Conservation (phyloP, 306 rosid genomes). For the Malus sieversii region DNA sequence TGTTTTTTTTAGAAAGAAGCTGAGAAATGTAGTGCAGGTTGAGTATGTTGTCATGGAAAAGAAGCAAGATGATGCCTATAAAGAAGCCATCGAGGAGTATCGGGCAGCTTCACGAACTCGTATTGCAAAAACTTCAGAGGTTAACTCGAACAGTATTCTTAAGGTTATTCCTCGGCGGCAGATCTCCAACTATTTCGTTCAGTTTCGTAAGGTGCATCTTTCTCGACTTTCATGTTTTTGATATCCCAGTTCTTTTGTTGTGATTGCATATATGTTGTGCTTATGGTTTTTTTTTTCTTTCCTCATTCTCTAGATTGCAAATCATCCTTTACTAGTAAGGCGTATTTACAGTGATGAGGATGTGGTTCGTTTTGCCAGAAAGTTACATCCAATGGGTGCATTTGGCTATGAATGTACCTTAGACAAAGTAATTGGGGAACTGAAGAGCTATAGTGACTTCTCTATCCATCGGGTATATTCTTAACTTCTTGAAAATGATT, state of each 20-base stretch:
- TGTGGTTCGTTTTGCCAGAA: constrained; percentile 76
- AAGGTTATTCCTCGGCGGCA: constrained; percentile 68
- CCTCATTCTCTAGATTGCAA: constrained; percentile 64
- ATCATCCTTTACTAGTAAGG: constrained; percentile 93
- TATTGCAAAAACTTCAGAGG: constrained; percentile 39
- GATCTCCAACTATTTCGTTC: constrained; percentile 89
- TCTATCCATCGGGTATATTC: constrained; percentile 76
- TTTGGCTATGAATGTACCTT: constrained; percentile 91
- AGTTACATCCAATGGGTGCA: constrained; percentile 73
- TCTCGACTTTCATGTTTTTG: constrained; percentile 3
- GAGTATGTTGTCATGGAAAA: constrained; percentile 77
- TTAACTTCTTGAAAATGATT: neutral
- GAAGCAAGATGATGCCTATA: constrained; percentile 70
- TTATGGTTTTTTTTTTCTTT: constrained; percentile 5
- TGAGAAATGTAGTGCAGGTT: constrained; percentile 50
- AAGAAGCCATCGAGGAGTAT: constrained; percentile 86
- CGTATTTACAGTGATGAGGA: constrained; percentile 78
- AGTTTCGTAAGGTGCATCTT: constrained; percentile 79
- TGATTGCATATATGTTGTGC: neutral
- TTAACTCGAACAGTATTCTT: constrained; percentile 29
- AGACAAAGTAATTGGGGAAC: constrained; percentile 80
- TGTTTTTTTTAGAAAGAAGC: neutral
- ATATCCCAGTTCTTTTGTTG: neutral
- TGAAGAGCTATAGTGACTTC: constrained; percentile 76
- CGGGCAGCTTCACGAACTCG: constrained; percentile 81